Evolutionary conservation across 306 rosid species (phyloP), one percentile per base, ranked within the genome.

Genomic region (Malus asiatica): DNA sequence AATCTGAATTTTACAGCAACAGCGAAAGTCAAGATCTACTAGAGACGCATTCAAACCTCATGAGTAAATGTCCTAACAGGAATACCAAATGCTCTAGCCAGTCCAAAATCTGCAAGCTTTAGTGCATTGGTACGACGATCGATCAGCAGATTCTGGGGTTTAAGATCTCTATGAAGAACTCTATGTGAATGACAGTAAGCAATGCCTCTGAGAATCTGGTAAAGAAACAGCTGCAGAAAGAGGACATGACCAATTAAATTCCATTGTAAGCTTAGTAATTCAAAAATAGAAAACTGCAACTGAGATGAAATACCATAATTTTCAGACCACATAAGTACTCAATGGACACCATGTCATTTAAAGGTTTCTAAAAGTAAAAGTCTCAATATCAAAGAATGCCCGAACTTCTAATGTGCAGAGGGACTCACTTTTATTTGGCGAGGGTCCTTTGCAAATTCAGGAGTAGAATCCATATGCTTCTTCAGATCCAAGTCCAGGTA

Each of bases 61-160:
- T 90, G 99, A 15, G 99, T 95, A 79, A 95, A 95, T 77, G 97
- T 92, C 82, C 97, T 92, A 84, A 92, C 97, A 80, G 99, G 99
- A 84, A 95, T 92, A 78, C 99, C 97, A 88, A 95, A 95, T 64
- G 97, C 99, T 86, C 99, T 86, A 75, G 99, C 99, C 84, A 95
- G 87, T 86, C 99, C 99, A 79, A 95, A 95, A 81, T 95, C 99
- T 66, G 99, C 98, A 85, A 93, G 98, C 91, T 95, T 95, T 71
- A 95, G 88, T 18, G 96, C 88, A 83, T 95, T 95, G 77, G 93
- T 89, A 69, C 92, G 85, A 38, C 97, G 97, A 80, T 95, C 99
- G 76, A 95, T 90, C 93, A 95, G 88, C 83, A 95, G 82, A 86
- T 95, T 95, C 83, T 95, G 97, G 45, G 99, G 99, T 84, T 95